Evolutionary conservation across 208 protist species (phyloP), one percentile per base, ranked within the genome.

Genomic region (Herpetomonas tarakana): DNA sequence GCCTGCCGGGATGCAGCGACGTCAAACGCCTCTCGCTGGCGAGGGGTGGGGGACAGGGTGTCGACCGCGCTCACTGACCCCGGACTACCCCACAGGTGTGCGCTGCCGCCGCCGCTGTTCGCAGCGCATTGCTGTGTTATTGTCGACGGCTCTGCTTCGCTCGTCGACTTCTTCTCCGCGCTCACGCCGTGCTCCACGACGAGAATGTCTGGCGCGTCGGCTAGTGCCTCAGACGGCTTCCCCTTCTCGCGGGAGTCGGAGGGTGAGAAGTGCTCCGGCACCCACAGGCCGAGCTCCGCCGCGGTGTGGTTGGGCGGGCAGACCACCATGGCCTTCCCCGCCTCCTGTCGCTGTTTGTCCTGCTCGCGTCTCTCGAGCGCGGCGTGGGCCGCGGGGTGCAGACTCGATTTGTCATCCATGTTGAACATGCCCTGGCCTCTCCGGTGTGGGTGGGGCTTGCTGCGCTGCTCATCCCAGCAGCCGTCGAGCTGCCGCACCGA

Each of bases 261-360:
- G 52, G 2, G 29, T n/a, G n/a, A n/a, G 14, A 41, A 41, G 35
- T 41, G 35, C 35, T 41, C 35, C 9, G 35, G 35, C 35, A 41
- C 46, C 47, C 51, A 68, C 49, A 89, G 56, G 6, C 77, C 84
- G 18, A 93, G 75, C 18, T 93, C 56, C 31, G 72, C 51, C 12
- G 72, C 55, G 26, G 60, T 71, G 63, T 93, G 82, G 62, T 87
- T 73, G 1, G 64, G 66, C 2, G 76, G 81, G 2, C 73, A 49
- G 0, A 61, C 26, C 11, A 93, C 81, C 18, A 68, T 69, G 24
- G 81, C 85, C 56, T 80, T 86, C 54, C 30, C 60, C 52, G 27
- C 56, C 49, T 60, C 45, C 21, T 65, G 62, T 1, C 64, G 68
- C 53, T 53, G 52, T 39, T 67, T 67, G 24, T 67, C 64, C 26